Evolutionary conservation across 257 asterid species (phyloP).

Genomic region (Mentha longifolia): DNA sequence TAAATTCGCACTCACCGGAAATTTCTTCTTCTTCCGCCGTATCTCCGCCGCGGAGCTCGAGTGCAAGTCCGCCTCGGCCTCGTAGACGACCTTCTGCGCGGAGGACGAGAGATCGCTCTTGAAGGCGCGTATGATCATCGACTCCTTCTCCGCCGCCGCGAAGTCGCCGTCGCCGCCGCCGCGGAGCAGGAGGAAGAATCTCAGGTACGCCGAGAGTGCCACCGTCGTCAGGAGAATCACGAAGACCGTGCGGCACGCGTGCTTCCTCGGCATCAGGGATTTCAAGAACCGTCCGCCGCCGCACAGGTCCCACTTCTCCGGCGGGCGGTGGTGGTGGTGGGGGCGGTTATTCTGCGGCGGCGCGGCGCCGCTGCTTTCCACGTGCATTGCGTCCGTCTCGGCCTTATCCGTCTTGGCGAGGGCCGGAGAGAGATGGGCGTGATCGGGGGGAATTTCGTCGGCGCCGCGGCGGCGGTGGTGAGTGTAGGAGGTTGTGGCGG

Average conservation of each 20-base stretch:
- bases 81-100: constrained; percentile 47
- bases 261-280: constrained; percentile 49
- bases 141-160: constrained; percentile 35
- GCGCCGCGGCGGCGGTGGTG: constrained; percentile 45
- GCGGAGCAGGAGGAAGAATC: constrained; percentile 45
- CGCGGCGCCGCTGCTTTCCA: not conserved
- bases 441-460: constrained; percentile 34
- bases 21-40: constrained; percentile 39
- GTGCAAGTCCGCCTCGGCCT: constrained; percentile 32
- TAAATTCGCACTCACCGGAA: constrained; percentile 44
- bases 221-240: constrained; percentile 47
- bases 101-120: constrained; percentile 32
- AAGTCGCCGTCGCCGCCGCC: constrained; percentile 37
- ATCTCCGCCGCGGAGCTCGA: constrained; percentile 25
- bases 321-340: constrained; percentile 40
- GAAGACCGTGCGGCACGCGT: constrained; percentile 47
- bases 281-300: constrained; percentile 33
- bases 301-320: constrained; percentile 43
- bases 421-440: not conserved
- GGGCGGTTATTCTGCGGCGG: constrained; percentile 22
- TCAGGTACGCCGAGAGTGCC: constrained; percentile 51
- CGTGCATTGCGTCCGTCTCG: constrained; percentile 37
- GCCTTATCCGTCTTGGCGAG: not conserved
- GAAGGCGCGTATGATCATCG: constrained; percentile 33
- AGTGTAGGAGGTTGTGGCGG: constrained; percentile 22